Evolutionary conservation across 75 land plant species (phyloP), one percentile per base, ranked within the genome.

Genomic region (Cunninghamia lanceolata): DNA sequence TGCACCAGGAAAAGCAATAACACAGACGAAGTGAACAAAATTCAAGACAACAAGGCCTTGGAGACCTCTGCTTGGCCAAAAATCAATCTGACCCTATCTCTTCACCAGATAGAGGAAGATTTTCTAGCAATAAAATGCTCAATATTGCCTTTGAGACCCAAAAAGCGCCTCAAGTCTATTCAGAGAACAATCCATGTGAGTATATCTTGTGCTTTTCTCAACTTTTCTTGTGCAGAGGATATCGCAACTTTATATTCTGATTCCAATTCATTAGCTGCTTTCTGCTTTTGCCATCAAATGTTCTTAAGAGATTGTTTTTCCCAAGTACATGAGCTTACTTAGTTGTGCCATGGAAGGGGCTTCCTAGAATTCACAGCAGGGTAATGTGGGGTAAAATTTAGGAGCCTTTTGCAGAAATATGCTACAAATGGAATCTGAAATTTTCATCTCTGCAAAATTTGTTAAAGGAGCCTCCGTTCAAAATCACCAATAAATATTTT

Each of bases 41-140:
- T 45, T 16, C 50, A 80, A 45, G 84, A 54, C 84, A 63, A 28
- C 68, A 83, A 52, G 66, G 36, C 56, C 38, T 17, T 30, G 1
- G 84, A 83, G 66, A 14, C 66, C 16, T 83, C 36, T 13, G 84
- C 54, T 89, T 92, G 91, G 84, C 98, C 99, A 1, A 97, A 94
- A 85, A 90, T 97, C 81, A 71, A 83, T 75, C 91, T 97, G 50
- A 84, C 92, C 30, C 83, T 97, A 53, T 91, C 98, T 2, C 94
- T 89, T 81, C 91, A 93, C 85, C 98, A 97, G 91, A 97, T 94
- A 84, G 99, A 96, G 85, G 96, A 97, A 66, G 99, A 97, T 86
- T 97, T 96, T 88, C 83, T 93, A 90, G 95, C 91, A 28, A 90
- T 97, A 77, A 96, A 96, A 85, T 95, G 98, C 3, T 90, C 95